Conservation (phyloP, 768 basidiomycete species). For the Pleurotus sapidus region DNA sequence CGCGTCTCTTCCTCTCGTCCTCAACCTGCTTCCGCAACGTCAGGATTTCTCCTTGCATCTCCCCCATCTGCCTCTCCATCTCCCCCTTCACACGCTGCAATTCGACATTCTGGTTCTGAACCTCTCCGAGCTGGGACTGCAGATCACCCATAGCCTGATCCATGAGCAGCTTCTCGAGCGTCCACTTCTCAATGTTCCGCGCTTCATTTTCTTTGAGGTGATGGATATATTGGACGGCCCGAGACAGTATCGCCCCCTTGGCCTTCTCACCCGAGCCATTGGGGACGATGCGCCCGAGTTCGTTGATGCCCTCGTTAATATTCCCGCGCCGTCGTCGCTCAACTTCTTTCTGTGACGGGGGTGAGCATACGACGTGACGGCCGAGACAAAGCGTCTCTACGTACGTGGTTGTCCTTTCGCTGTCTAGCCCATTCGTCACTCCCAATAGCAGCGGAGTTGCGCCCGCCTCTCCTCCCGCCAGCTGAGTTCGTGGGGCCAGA, state of each 20-base stretch:
- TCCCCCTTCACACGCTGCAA: conserved; percentile 78
- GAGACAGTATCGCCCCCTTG: conserved; percentile 85
- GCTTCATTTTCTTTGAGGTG: conserved; percentile 90
- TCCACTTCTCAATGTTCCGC: conserved; percentile 91
- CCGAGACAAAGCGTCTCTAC: conserved; percentile 18
- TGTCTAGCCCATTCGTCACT: conserved; percentile 79
- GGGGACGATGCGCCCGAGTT: conserved; percentile 85
- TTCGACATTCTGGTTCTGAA: conserved; percentile 41
- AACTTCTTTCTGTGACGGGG: conserved; percentile 84
- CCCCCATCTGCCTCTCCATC: conserved; percentile 50
- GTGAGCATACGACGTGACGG: not conserved
- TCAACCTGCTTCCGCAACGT: conserved; percentile 3
- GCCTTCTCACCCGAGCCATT: conserved; percentile 84
- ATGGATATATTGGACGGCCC: conserved; percentile 89
- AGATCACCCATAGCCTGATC: conserved; percentile 90
- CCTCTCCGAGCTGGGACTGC: conserved; percentile 80
- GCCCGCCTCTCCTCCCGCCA: conserved; percentile 47
- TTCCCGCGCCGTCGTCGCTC: conserved; percentile 92
- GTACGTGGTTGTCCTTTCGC: conserved; percentile 79
- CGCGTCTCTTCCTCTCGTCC: not conserved
- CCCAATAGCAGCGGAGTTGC: conserved; percentile 55
- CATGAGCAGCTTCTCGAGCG: conserved; percentile 87
- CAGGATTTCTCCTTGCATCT: conserved; percentile 62
- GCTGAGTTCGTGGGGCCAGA: conserved; percentile 23
- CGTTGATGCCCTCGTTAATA: conserved; percentile 96